A percentile compares a stretch with the other conserved stretches of the same genome.
phyloP scores from a whole-genome alignment of 208 protist genomes.

The Strigomonas culicis region DNA sequence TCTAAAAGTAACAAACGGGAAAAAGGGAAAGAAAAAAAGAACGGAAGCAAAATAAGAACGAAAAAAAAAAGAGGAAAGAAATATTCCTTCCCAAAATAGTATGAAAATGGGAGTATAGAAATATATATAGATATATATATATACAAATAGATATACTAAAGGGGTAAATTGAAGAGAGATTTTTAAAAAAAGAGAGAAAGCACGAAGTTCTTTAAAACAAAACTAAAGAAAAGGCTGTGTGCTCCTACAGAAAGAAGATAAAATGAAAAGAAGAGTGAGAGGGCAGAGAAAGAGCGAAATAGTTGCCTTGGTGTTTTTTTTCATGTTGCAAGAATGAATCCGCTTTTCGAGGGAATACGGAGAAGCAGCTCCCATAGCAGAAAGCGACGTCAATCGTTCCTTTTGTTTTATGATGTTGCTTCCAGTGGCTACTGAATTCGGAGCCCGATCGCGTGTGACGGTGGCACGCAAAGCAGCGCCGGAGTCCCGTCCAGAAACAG shows the following conservation, averaged over 20 bases:
- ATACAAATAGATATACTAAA: neutral
- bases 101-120: neutral
- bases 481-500: too few species aligned
- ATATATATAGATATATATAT: constrained; percentile 2
- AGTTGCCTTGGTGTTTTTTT: too few species aligned
- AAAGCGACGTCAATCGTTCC: too few species aligned
- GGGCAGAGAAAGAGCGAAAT: constrained; percentile 2
- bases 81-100: too few species aligned
- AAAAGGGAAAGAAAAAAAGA: constrained; percentile 7
- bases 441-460: too few species aligned
- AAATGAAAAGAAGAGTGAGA: constrained; percentile 5
- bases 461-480: too few species aligned
- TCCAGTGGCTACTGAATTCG: too few species aligned
- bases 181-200: constrained; percentile 2
- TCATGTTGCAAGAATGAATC: too few species aligned
- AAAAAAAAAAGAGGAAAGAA: constrained; percentile 6
- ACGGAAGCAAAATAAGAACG: neutral
- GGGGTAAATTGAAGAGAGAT: neutral
- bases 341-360: too few species aligned
- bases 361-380: too few species aligned
- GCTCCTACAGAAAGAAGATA: constrained; percentile 8
- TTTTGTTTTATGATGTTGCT: too few species aligned
- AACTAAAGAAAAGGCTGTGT: constrained; percentile 5
- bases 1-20: too few species aligned
- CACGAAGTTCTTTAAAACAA: neutral